Conservation (phyloP, 257 asterid species). For the Solanum ossicruentum region DNA sequence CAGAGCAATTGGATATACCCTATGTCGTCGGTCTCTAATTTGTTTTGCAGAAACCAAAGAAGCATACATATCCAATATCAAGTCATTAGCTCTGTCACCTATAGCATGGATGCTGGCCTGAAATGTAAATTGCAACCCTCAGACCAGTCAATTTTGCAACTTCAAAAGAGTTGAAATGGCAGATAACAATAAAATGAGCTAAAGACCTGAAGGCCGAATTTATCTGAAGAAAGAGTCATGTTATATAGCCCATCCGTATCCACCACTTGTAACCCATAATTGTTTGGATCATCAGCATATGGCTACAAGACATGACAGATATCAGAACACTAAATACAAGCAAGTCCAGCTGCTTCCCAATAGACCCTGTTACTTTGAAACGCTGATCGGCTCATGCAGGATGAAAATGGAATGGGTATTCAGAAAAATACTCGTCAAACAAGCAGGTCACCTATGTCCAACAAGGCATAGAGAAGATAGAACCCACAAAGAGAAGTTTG, state of each 20-base stretch:
- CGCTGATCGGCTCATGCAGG: background rate
- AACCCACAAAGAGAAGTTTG: background rate
- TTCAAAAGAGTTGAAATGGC: background rate
- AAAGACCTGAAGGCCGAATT: conserved; percentile 80
- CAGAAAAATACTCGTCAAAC: background rate
- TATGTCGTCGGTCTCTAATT: conserved; percentile 61
- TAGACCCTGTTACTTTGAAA: background rate
- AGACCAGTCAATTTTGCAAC: background rate
- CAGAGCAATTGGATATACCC: conserved; percentile 40
- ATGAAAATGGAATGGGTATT: background rate
- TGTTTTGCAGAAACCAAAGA: conserved; percentile 55
- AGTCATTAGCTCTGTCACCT: conserved; percentile 82
- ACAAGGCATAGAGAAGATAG: background rate
- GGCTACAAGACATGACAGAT: conserved; percentile 35
- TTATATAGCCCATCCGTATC: conserved; percentile 44
- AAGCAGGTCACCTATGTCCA: background rate
- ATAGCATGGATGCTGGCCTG: conserved; percentile 95
- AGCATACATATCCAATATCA: conserved; percentile 75
- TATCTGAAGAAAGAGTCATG: conserved; percentile 65
- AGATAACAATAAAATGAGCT: background rate
- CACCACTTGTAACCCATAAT: conserved; percentile 67
- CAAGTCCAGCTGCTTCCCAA: background rate
- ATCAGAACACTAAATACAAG: background rate
- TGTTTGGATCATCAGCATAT: conserved; percentile 59
- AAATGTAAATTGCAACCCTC: background rate